Conservation (phyloP, 1,139 yeast genomes). For the Yamadazyma friedrichii region DNA sequence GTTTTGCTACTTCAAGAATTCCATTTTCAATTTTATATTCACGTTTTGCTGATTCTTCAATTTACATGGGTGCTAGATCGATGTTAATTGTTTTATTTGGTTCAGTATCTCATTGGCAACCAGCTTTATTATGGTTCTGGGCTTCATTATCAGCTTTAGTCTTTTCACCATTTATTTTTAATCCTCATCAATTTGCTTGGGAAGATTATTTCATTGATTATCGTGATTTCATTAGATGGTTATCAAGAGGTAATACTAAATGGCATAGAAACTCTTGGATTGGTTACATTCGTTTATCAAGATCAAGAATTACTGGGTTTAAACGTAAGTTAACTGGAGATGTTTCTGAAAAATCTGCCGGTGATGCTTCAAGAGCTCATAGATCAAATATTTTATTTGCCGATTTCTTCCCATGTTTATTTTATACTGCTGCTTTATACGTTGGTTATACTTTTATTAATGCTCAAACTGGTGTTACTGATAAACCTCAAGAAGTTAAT, state of each 20-base stretch:
- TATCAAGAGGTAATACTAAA: conserved; percentile 96
- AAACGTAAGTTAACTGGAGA: conserved; percentile 89
- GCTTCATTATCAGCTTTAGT: conserved; percentile 87
- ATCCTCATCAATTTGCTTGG: conserved; percentile 99
- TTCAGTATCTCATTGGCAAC: conserved; percentile 94
- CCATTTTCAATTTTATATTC: conserved; percentile 95
- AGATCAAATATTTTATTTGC: conserved; percentile 83
- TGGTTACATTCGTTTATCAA: conserved; percentile 90
- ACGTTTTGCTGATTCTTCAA: conserved; percentile 95
- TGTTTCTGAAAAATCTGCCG: conserved; percentile 88
- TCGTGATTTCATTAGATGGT: conserved; percentile 98
- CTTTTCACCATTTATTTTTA: conserved; percentile 91
- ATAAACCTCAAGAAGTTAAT: conserved; percentile 55
- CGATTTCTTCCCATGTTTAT: conserved; percentile 78
- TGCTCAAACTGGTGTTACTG: conserved; percentile 92
- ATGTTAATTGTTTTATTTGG: conserved; percentile 88
- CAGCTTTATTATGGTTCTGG: conserved; percentile 98
- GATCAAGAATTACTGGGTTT: conserved; percentile 98
- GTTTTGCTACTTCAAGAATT: conserved; percentile 97
- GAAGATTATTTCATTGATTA: conserved; percentile 98
- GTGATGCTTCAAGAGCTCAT: conserved; percentile 94
- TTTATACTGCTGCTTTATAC: conserved; percentile 89
- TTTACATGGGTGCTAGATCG: conserved; percentile 93
- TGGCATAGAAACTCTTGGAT: conserved; percentile 99
- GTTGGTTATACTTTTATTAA: conserved; percentile 91